Base-by-base conservation (phyloP, 2,329 filamentous ascomycete species). In the Arthroderma sp. region DNA sequence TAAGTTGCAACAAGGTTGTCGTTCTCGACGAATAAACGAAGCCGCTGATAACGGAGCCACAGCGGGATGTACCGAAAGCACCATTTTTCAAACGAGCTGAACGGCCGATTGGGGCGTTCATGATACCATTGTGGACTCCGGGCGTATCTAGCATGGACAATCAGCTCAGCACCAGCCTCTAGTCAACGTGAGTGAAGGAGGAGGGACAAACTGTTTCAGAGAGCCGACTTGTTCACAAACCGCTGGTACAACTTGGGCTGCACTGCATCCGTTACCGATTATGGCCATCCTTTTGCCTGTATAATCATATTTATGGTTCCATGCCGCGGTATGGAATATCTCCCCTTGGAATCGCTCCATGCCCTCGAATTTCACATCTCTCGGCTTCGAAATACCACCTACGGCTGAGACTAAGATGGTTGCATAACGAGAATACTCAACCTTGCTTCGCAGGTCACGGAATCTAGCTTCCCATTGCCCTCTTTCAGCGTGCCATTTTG, bases 101-200 rank as follows among this genome's bases (percentile, higher is more conserved):
- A 61, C 10, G 47, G 10, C 2, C 50, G 52, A 45, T 62, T 62
- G n/a, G 57, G 60, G 6, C 59, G 49, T 45, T 57, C 59, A 42
- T 61, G 55, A 45, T 60, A 60, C 60, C 59, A 62, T 43, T 62
- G 59, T 0, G 52, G 44, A 45, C 33, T 53, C 48, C 43, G 40
- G 5, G 40, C 40, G 29, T 42, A 42, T 42, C 40, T 42, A 28
- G 30, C 11, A 9, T 6, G 28, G 10, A n/a, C 15, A 11, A 9
- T 42, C 28, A 22, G 9, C n/a, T 42, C 28, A 22, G 9, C n/a
- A 22, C 27, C 30, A n/a, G n/a, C 10, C 5, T 8, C 9, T 27
- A 9, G 29, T 15, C 15, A 22, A 1, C 15, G 15, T 1, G 15
- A 22, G 15, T 22, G 3, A 22, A 22, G 15, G 15, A 22, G 15